These are phyloP conservation scores for Aspergillus transmontanensis DNA, from an alignment of 2,329 filamentous ascomycete genomes.

Conservation along the genomic window DNA sequence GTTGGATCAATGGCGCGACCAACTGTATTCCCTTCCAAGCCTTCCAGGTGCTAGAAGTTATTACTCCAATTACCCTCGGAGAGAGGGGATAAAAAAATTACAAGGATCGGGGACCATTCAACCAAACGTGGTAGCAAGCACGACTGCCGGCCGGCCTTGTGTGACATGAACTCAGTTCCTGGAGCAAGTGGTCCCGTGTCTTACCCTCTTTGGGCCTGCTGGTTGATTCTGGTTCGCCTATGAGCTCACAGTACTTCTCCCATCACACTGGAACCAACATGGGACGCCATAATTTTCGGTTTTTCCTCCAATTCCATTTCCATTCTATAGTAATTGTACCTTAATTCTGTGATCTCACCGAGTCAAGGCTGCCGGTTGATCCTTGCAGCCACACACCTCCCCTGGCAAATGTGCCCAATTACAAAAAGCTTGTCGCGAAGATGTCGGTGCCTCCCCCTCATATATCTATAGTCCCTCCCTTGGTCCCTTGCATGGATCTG, in stretches of 20 bases:
- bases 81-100: too few species aligned
- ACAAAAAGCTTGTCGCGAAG: neutral
- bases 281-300: neutral
- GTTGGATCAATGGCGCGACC: neutral
- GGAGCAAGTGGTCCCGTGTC: neutral
- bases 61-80: neutral
- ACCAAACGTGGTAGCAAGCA: neutral
- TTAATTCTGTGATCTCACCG: neutral
- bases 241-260: neutral
- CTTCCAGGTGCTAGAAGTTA: neutral
- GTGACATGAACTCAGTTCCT: neutral
- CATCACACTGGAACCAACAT: neutral
- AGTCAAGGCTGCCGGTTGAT: neutral
- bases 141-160: neutral
- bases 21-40: neutral
- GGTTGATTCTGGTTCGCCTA: neutral
- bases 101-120: neutral
- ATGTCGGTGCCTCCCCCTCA: slow-evolving; percentile 2
- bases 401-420: neutral
- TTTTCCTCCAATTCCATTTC: neutral
- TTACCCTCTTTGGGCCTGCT: neutral
- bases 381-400: slow-evolving; percentile 1
- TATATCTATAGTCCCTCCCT: slow-evolving; percentile 2
- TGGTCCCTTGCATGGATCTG: slow-evolving; percentile 3
- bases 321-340: neutral